These are phyloP conservation scores for Skeletonema costatum DNA, from an alignment of 108 stramenopile genomes.

Conservation along the genomic window DNA sequence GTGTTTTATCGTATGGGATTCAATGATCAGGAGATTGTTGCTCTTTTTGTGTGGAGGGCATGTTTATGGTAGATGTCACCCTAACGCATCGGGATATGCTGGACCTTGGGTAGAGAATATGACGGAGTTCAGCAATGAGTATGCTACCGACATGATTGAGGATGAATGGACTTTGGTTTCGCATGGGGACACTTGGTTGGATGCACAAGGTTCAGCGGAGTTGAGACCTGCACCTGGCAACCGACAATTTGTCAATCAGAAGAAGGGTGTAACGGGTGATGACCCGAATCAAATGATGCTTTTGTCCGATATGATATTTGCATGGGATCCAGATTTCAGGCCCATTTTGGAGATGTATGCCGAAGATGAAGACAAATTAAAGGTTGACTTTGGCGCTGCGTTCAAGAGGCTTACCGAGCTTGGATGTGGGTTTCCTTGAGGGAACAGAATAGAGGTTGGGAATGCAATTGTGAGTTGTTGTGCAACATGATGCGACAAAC, in stretches of 20 bases:
- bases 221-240: slow-evolving; percentile 53
- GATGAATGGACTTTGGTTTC: slow-evolving; percentile 54
- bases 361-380: slow-evolving; percentile 71
- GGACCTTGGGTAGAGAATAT: slow-evolving; percentile 67
- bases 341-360: slow-evolving; percentile 64
- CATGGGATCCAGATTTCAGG: slow-evolving; percentile 59
- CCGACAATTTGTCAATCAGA: slow-evolving; percentile 53
- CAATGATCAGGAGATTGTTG: slow-evolving; percentile 81
- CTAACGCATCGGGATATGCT: slow-evolving; percentile 44
- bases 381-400: slow-evolving; percentile 72
- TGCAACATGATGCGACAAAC: neutral
- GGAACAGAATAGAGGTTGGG: neutral
- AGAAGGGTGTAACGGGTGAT: slow-evolving; percentile 28
- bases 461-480: neutral
- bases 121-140: slow-evolving; percentile 65
- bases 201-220: slow-evolving; percentile 43
- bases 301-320: slow-evolving; percentile 61
- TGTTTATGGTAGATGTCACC: slow-evolving; percentile 68
- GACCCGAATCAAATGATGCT: slow-evolving; percentile 75
- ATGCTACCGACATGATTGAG: slow-evolving; percentile 55
- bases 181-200: slow-evolving; percentile 47
- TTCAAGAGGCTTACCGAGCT: slow-evolving; percentile 78
- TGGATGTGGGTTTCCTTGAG: slow-evolving; percentile 49
- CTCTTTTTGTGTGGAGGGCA: slow-evolving; percentile 58
- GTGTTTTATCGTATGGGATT: slow-evolving; percentile 90